Conservation (phyloP, 2,329 filamentous ascomycete species). For the Trichoderma cornu-damae region DNA sequence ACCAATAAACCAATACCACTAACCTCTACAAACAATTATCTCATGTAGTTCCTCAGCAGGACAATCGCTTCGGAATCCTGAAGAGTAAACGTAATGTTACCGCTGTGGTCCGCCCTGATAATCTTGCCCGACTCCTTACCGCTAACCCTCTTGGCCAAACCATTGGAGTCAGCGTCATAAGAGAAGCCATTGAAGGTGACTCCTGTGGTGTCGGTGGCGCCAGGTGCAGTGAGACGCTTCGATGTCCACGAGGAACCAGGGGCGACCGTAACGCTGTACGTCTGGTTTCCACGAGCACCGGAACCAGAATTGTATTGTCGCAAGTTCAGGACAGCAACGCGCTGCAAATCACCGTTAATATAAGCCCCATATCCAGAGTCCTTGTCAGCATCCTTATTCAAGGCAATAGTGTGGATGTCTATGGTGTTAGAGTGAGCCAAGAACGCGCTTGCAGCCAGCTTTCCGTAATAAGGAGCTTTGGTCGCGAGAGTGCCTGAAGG, state of each 20-base stretch:
- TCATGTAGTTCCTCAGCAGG: constrained; percentile 8
- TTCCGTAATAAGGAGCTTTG: constrained; percentile 24
- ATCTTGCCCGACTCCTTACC: constrained; percentile 5
- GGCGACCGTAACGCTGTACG: constrained; percentile 19
- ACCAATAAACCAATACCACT: neutral
- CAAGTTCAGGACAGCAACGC: constrained; percentile 24
- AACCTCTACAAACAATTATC: neutral
- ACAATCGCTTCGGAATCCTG: constrained; percentile 23
- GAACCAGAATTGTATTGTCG: constrained; percentile 19
- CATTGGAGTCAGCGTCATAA: constrained; percentile 22
- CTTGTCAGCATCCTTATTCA: constrained; percentile 17
- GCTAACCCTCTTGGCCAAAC: constrained; percentile 15
- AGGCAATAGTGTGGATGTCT: constrained; percentile 14
- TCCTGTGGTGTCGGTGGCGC: constrained; percentile 20
- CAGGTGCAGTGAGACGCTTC: constrained; percentile 21
- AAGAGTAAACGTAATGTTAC: constrained; percentile 19
- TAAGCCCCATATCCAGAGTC: constrained; percentile 26
- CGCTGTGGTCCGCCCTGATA: constrained; percentile 17
- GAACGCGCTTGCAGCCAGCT: constrained; percentile 24
- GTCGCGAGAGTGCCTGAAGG: constrained; percentile 19
- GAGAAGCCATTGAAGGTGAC: constrained; percentile 23
- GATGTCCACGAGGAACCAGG: constrained; percentile 18
- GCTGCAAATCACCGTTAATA: constrained; percentile 15
- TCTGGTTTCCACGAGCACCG: constrained; percentile 9
- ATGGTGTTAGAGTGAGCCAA: constrained; percentile 20